A percentile compares a stretch with the other conserved stretches of the same genome.
Conservation (phyloP, 202 grass and related monocot species). For the Carex arenaria region DNA sequence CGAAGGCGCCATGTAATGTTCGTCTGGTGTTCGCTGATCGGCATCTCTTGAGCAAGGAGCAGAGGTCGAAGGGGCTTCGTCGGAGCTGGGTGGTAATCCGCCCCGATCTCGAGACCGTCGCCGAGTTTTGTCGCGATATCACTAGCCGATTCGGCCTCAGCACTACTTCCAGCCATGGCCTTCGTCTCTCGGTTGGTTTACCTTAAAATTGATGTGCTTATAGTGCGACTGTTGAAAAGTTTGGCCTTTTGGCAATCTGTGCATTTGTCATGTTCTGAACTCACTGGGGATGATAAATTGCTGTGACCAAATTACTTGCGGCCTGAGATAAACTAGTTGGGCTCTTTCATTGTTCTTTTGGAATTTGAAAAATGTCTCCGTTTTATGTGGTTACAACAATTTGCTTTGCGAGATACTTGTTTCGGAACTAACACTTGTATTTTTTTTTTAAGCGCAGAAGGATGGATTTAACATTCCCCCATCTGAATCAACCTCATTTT, state of each 20-base stretch:
- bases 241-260: neutral
- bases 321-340: neutral
- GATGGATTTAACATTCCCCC: neutral
- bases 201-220: neutral
- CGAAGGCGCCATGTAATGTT: constrained; percentile 9
- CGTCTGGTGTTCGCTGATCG: constrained; percentile 5
- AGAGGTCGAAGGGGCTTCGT: constrained; percentile 8
- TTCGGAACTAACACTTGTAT: neutral
- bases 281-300: neutral
- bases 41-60: neutral
- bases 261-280: neutral
- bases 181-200: neutral
- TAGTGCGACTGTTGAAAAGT: neutral
- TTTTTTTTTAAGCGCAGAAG: constrained; percentile 11
- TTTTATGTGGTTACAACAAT: neutral
- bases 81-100: neutral
- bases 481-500: constrained; percentile 18
- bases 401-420: neutral
- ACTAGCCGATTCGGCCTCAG: neutral
- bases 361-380: too few relatives aligned
- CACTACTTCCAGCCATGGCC: neutral
- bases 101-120: neutral
- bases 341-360: neutral
- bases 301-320: neutral
- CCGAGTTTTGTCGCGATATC: constrained; percentile 6